Evolutionary conservation across 2,329 filamentous ascomycete species (phyloP), one percentile per base, ranked within the genome.

Genomic region (Colletotrichum coccodes): DNA sequence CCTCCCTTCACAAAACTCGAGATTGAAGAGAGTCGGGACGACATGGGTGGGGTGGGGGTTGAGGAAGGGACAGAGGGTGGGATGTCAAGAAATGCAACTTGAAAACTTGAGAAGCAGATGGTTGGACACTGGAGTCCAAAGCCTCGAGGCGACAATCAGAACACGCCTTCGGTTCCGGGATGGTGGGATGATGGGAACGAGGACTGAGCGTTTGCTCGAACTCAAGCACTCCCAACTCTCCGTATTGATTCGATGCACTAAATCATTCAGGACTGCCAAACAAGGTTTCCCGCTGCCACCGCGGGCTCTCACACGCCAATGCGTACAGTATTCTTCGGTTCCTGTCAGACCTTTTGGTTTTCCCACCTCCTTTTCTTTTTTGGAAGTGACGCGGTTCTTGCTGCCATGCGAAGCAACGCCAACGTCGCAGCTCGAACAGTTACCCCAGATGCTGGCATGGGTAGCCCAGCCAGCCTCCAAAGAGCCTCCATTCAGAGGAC

Each of bases 251-350:
- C 49, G 59, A 50, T 26, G 38, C 21, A 52, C 26, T 21, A 54
- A 7, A 14, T 28, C 26, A 16, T 18, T 18, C 30, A 12, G n/a
- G 40, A 58, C 44, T 58, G n/a, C 18, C 42, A 42, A 46, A 23
- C 60, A 68, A 58, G 44, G 52, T 52, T 56, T 8, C 36, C 42
- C 57, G 40, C 63, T 57, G 59, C 14, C 52, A 64, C 36, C 30
- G 26, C 18, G 23, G 18, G 21, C 23, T 23, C n/a, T 23, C 56
- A n/a, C 0, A 9, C 12, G 21, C 14, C 18, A 26, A 46, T n/a
- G 42, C 36, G 42, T 47, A 23, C 54, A 32, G 36, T 6, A 16
- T 26, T 46, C 14, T 57, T 18, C n/a, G 9, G 32, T 53, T 14
- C 32, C 49, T 36, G 23, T 16, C n/a, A 30, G 26, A 14, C 21